phyloP scores from a whole-genome alignment of 768 basidiomycete species.

The Auricularia sp. region DNA sequence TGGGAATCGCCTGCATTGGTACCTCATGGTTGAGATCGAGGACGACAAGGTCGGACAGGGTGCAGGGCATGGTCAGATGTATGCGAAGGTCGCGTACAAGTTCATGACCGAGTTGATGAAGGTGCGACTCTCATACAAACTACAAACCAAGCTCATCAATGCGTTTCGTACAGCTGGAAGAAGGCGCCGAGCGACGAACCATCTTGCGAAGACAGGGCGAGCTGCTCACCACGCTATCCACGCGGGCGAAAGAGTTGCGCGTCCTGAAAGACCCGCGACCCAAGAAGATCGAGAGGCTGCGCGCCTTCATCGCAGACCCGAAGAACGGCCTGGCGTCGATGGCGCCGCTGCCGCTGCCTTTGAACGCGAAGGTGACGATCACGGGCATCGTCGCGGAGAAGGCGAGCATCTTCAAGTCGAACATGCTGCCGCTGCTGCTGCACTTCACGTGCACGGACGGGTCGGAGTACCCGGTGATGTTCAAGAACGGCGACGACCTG shows the following conservation, averaged over 20 bases:
- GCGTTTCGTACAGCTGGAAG: constrained; percentile 40
- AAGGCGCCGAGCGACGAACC: constrained; percentile 74
- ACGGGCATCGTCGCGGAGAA: constrained; percentile 86
- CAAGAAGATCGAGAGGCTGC: constrained; percentile 95
- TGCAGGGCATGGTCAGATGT: constrained; percentile 71
- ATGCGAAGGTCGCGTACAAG: constrained; percentile 79
- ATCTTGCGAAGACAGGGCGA: constrained; percentile 88
- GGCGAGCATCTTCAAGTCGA: constrained; percentile 95
- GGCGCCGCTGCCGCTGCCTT: constrained; percentile 70
- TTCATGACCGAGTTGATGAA: constrained; percentile 85
- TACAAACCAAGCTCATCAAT: not conserved
- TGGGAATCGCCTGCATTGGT: constrained; percentile 94
- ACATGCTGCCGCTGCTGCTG: constrained; percentile 82
- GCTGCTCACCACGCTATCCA: constrained; percentile 75
- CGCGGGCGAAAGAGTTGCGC: constrained; percentile 78
- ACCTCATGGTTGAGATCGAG: constrained; percentile 92
- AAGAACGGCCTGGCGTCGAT: constrained; percentile 79
- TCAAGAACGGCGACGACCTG: constrained; percentile 98
- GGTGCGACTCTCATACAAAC: constrained; percentile 32
- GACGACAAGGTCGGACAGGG: constrained; percentile 51
- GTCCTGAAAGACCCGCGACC: constrained; percentile 87
- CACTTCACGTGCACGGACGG: constrained; percentile 83
- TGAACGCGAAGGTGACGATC: constrained; percentile 78
- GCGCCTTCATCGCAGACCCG: constrained; percentile 71
- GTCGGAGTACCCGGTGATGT: constrained; percentile 86